phyloP scores from a whole-genome alignment of 1,284 basidiomycete species.

The Boletus sp. region DNA sequence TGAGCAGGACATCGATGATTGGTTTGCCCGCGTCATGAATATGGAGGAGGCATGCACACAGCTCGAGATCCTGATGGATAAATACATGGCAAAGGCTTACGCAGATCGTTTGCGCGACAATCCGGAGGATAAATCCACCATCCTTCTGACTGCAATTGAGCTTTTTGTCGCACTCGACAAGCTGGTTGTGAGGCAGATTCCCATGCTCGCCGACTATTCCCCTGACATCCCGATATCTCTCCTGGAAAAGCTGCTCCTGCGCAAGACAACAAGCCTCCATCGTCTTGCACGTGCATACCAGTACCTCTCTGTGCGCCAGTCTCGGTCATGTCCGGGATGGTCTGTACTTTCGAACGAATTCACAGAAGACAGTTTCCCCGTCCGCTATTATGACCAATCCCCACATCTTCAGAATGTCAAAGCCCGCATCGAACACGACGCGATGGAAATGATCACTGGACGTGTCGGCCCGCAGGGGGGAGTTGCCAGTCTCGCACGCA shows the following conservation, averaged over 20 bases:
- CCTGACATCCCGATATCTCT: conserved; percentile 41
- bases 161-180: conserved; percentile 48
- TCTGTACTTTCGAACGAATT: conserved; percentile 21
- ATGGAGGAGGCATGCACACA: not conserved
- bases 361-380: conserved; percentile 20
- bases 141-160: conserved; percentile 43
- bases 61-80: conserved; percentile 24
- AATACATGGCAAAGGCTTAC: conserved; percentile 20
- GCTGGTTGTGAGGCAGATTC: conserved; percentile 31
- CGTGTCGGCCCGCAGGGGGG: too few relatives aligned
- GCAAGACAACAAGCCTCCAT: conserved; percentile 26
- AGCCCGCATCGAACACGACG: not conserved
- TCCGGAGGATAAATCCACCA: conserved; percentile 2
- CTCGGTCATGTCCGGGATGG: not conserved
- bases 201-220: conserved; percentile 43
- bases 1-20: conserved; percentile 26
- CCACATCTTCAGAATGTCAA: not conserved
- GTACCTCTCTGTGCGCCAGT: conserved; percentile 35
- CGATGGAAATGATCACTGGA: not conserved
- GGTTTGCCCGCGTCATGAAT: conserved; percentile 22
- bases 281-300: conserved; percentile 28
- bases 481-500: too few relatives aligned
- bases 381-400: conserved; percentile 4
- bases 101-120: not conserved
- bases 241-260: conserved; percentile 42